These are phyloP conservation scores for Linnemannia schmuckeri DNA, from an alignment of 192 early-diverging fungal species.

Conservation along the genomic window DNA sequence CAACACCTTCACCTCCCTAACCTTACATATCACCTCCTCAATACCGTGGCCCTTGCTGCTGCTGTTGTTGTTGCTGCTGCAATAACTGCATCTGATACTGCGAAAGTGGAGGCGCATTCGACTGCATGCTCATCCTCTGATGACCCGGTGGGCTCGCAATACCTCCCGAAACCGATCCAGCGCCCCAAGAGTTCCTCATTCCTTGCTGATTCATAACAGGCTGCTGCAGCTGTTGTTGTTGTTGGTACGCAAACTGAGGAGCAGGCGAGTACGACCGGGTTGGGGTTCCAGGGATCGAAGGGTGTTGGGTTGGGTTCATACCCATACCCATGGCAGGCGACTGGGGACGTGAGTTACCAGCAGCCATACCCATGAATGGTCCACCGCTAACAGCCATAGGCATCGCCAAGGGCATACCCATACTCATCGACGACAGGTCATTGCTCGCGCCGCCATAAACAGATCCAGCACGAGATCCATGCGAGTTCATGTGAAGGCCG, in stretches of 20 bases:
- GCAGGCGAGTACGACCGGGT: slow-evolving; percentile 40
- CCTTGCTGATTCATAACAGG: background rate
- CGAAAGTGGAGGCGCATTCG: slow-evolving; percentile 9
- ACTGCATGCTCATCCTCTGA: slow-evolving; percentile 15
- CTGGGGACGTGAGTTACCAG: slow-evolving; percentile 28
- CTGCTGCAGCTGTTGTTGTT: slow-evolving; percentile 13
- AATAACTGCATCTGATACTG: slow-evolving; percentile 40
- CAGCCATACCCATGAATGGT: slow-evolving; percentile 22
- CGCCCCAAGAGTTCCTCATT: slow-evolving; percentile 17
- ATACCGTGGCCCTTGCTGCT: slow-evolving; percentile 3
- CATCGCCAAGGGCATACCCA: slow-evolving; percentile 19
- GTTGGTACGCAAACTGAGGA: slow-evolving; percentile 30
- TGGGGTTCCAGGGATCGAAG: slow-evolving; percentile 29
- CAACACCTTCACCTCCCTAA: background rate
- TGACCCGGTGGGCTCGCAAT: background rate
- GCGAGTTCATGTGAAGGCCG: slow-evolving; percentile 3
- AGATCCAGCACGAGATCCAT: slow-evolving; percentile 58
- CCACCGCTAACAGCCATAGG: slow-evolving; percentile 14
- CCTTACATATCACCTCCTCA: background rate
- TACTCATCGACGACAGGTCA: background rate
- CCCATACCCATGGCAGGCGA: slow-evolving; percentile 52
- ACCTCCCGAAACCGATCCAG: slow-evolving; percentile 15
- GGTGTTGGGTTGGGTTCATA: slow-evolving; percentile 3
- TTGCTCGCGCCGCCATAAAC: slow-evolving; percentile 45
- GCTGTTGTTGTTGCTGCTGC: slow-evolving; percentile 28